Evolutionary conservation across 2,329 filamentous ascomycete genomes (phyloP).

Genomic region (Davidsoniella eucalypti): DNA sequence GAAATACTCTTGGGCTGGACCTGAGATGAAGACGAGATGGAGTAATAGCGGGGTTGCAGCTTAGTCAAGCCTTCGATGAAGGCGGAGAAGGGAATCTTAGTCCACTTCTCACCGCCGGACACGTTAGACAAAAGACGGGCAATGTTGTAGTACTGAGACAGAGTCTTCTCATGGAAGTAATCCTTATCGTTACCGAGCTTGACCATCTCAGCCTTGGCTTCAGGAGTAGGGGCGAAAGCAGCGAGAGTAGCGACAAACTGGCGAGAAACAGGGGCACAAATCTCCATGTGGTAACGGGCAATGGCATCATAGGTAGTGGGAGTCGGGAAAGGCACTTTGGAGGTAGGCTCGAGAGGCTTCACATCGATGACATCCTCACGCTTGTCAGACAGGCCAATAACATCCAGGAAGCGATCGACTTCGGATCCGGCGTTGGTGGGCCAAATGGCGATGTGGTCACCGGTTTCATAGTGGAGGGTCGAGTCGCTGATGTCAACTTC

Average conservation of each 20-base stretch:
- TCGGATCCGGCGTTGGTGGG: constrained; percentile 87
- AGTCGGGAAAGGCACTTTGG: constrained; percentile 93
- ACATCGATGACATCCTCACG: constrained; percentile 69
- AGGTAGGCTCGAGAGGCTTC: constrained; percentile 83
- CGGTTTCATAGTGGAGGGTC: constrained; percentile 84
- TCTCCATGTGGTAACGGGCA: constrained; percentile 90
- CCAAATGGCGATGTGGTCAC: constrained; percentile 95
- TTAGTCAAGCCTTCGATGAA: constrained; percentile 89
- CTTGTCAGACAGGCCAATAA: constrained; percentile 62
- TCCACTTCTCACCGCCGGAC: constrained; percentile 60
- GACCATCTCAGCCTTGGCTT: constrained; percentile 70
- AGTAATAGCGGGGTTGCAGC: constrained; percentile 96
- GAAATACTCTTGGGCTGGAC: constrained; percentile 92
- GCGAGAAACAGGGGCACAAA: constrained; percentile 86
- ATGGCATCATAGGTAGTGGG: constrained; percentile 94
- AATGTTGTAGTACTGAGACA: constrained; percentile 72
- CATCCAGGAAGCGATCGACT: constrained; percentile 73
- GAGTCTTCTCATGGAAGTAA: constrained; percentile 79
- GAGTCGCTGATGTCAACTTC: constrained; percentile 84
- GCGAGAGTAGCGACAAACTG: constrained; percentile 81
- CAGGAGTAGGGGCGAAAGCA: constrained; percentile 75
- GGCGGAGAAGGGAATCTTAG: constrained; percentile 77
- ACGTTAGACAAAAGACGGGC: constrained; percentile 64
- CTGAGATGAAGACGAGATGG: constrained; percentile 89
- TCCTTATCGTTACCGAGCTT: constrained; percentile 87